phyloP scores from a whole-genome alignment of 2,329 filamentous ascomycete species.

The Alternaria arbusti region DNA sequence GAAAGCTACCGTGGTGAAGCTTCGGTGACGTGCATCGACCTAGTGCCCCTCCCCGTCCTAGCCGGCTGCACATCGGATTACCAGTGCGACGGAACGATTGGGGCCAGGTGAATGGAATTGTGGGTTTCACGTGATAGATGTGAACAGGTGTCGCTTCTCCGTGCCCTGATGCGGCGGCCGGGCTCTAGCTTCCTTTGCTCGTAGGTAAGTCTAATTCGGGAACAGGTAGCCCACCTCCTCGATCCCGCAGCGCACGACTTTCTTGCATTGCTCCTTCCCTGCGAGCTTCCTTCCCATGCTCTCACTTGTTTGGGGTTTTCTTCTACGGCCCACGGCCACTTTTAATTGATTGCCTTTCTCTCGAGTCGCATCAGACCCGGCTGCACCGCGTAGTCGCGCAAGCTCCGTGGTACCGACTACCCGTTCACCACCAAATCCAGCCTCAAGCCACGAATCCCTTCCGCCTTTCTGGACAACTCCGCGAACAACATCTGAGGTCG shows the following conservation, averaged over 20 bases:
- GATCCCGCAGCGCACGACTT: conserved; percentile 30
- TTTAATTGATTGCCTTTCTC: conserved; percentile 18
- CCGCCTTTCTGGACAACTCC: conserved; percentile 5
- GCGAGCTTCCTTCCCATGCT: conserved; percentile 19
- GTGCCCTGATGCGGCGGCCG: conserved; percentile 14
- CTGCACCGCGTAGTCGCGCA: conserved; percentile 8
- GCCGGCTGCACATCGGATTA: not conserved
- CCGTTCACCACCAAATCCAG: conserved; percentile 18
- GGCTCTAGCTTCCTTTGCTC: conserved; percentile 24
- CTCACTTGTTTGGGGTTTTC: conserved; percentile 14
- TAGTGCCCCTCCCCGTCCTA: not conserved
- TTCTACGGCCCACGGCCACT: conserved; percentile 18
- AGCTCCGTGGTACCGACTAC: conserved; percentile 19
- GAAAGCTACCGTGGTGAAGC: not conserved
- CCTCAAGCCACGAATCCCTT: conserved; percentile 22
- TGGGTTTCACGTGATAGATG: conserved; percentile 16
- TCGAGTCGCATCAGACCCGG: not conserved
- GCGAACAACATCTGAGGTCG: not conserved
- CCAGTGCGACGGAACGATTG: not conserved
- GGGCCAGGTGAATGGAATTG: conserved; percentile 7
- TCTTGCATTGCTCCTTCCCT: conserved; percentile 19
- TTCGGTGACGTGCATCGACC: conserved; percentile 1
- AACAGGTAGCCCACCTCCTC: conserved; percentile 24
- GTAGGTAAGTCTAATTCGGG: conserved; percentile 36
- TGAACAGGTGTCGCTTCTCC: conserved; percentile 23